phyloP scores from a whole-genome alignment of 805 yeast species.

The Blastobotrys chiropterorum region DNA sequence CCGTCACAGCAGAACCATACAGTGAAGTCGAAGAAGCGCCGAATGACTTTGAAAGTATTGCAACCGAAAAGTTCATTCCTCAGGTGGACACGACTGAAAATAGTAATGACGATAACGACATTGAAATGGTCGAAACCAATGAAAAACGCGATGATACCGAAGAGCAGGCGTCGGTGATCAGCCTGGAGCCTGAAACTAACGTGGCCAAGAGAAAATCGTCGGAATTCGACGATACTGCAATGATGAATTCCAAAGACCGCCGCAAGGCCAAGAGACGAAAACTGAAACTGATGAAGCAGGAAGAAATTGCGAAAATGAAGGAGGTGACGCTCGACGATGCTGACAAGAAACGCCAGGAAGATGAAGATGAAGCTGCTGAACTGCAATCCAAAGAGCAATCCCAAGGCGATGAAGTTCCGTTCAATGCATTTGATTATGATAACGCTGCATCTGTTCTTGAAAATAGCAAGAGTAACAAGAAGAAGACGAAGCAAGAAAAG shows the following conservation, averaged over 20 bases:
- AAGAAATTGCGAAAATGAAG: slow-evolving; percentile 1
- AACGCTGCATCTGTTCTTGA: slow-evolving; percentile 22
- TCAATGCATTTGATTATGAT: slow-evolving; percentile 24
- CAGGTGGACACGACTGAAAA: slow-evolving; percentile 1
- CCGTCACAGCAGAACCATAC: neutral
- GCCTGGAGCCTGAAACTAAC: neutral
- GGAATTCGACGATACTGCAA: neutral
- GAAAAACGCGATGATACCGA: neutral
- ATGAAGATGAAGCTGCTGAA: neutral
- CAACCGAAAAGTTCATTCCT: neutral
- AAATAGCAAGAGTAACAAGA: slow-evolving; percentile 7
- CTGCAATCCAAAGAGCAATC: slow-evolving; percentile 1
- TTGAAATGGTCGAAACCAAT: slow-evolving; percentile 4
- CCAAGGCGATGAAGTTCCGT: slow-evolving; percentile 7
- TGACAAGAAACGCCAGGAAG: slow-evolving; percentile 3
- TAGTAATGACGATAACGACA: slow-evolving; percentile 4
- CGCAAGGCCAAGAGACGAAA: slow-evolving; percentile 14
- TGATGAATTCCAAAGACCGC: slow-evolving; percentile 7
- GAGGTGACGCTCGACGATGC: slow-evolving; percentile 7
- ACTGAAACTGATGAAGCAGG: slow-evolving; percentile 9
- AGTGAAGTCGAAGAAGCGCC: neutral
- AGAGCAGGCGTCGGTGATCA: slow-evolving; percentile 1
- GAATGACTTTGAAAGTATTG: neutral
- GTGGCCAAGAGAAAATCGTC: slow-evolving; percentile 1
- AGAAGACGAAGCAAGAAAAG: slow-evolving; percentile 7